These are phyloP conservation scores for Zoysia pacifica DNA, from an alignment of 176 grass and related monocot species.

Conservation along the genomic window DNA sequence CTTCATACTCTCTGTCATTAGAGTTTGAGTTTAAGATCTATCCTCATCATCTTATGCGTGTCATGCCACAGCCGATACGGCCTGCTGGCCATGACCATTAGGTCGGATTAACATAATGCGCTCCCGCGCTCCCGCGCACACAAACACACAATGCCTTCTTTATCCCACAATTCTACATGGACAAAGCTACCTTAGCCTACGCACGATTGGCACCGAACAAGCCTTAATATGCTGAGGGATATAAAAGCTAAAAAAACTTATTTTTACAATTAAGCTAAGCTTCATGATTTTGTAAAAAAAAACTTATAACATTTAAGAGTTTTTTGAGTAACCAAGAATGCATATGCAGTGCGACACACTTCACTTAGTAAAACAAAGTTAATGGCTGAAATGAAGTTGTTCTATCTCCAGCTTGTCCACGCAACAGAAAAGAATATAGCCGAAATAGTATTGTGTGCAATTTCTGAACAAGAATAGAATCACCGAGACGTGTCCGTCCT, in stretches of 20 bases:
- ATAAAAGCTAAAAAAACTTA: neutral
- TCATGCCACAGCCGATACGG: neutral
- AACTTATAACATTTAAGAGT: neutral
- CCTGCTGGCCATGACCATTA: neutral
- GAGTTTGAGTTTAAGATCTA: neutral
- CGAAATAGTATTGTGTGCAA: neutral
- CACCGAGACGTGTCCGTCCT: neutral
- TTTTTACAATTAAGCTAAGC: neutral
- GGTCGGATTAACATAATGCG: neutral
- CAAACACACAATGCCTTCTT: neutral
- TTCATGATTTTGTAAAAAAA: neutral
- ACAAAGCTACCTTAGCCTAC: neutral
- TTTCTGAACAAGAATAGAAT: too few species aligned
- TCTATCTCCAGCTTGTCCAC: neutral
- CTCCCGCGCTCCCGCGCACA: too few species aligned
- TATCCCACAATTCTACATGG: slow-evolving; percentile 1
- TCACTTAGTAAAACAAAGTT: neutral
- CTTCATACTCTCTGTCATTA: neutral
- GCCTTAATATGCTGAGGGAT: neutral
- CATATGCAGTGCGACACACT: neutral
- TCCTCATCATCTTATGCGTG: neutral
- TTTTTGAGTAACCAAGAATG: neutral
- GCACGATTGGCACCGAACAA: neutral
- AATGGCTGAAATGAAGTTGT: neutral
- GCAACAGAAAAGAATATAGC: slow-evolving; percentile 18